Evolutionary conservation across 768 basidiomycete genomes (phyloP).

Genomic region (Symmetrospora coprosmae): DNA sequence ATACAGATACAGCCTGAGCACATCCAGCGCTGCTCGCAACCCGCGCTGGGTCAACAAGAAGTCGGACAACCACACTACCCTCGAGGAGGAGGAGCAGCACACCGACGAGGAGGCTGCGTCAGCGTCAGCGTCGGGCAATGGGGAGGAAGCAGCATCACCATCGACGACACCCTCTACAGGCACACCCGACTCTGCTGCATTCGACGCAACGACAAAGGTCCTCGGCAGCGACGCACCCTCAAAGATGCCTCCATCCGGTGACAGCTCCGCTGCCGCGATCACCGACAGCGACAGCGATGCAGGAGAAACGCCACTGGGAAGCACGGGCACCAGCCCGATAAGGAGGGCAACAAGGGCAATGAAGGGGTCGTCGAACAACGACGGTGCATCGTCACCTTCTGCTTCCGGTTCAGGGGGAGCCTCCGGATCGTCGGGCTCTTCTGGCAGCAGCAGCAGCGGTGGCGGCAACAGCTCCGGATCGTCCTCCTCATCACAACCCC

Average conservation of each 20-base stretch:
- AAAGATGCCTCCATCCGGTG: too few species aligned
- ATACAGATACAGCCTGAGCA: too few species aligned
- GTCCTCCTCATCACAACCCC: neutral
- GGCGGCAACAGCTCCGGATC: neutral
- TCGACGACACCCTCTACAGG: neutral
- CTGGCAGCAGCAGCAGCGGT: neutral
- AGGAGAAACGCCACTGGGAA: neutral
- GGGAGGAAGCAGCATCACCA: neutral
- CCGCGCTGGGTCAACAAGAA: constrained; percentile 20
- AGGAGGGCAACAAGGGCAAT: neutral
- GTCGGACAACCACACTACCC: neutral
- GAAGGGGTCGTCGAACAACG: neutral
- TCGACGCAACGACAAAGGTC: neutral
- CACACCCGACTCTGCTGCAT: neutral
- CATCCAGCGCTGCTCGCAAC: neutral
- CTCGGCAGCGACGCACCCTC: neutral
- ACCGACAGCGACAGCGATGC: neutral
- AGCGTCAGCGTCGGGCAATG: neutral
- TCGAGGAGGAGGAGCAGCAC: too few species aligned
- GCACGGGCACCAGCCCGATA: neutral
- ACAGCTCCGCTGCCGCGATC: too few species aligned
- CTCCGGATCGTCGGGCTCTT: too few species aligned
- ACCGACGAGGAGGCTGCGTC: too few species aligned
- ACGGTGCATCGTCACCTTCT: neutral
- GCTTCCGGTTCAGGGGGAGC: neutral